Evolutionary conservation across 1,284 basidiomycete species (phyloP).

Genomic region (Papiliotrema terrestris): DNA sequence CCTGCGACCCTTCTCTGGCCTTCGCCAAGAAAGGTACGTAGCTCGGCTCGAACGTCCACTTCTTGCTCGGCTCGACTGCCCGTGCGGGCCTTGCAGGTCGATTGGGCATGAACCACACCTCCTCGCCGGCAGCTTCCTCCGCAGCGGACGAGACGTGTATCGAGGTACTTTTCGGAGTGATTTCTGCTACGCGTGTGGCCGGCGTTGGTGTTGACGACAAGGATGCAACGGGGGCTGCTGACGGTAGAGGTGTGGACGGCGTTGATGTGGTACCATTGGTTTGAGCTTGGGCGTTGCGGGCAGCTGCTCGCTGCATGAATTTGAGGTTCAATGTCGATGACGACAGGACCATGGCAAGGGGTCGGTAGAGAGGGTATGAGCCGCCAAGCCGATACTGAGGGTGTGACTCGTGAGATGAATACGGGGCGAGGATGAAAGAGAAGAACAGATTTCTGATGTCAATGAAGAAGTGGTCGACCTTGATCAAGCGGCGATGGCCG

Average conservation of each 20-base stretch:
- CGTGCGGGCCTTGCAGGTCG: background rate
- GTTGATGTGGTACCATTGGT: background rate
- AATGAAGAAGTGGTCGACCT: too few relatives aligned
- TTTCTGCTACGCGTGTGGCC: background rate
- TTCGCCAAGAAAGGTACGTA: slow-evolving; percentile 29
- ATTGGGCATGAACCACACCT: slow-evolving; percentile 9
- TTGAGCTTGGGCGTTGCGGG: slow-evolving; percentile 11
- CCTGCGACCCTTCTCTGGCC: background rate
- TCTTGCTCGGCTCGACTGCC: background rate
- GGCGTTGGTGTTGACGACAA: slow-evolving; percentile 3
- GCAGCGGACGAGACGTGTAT: background rate
- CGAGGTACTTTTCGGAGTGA: background rate
- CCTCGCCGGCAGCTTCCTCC: background rate
- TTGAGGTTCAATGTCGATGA: slow-evolving; percentile 44
- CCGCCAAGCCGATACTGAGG: too few relatives aligned
- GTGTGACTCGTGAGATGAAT: too few relatives aligned
- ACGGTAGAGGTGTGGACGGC: slow-evolving; percentile 1
- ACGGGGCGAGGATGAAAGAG: too few relatives aligned
- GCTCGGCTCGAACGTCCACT: slow-evolving; percentile 24
- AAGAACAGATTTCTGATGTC: too few relatives aligned
- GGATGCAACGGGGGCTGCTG: background rate
- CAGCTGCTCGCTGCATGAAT: slow-evolving; percentile 47
- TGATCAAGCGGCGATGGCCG: too few relatives aligned
- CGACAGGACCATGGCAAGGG: slow-evolving; percentile 37
- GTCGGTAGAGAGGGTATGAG: too few relatives aligned